phyloP scores from a whole-genome alignment of 139 green algal species.

The Astrephomene gubernaculifera region DNA sequence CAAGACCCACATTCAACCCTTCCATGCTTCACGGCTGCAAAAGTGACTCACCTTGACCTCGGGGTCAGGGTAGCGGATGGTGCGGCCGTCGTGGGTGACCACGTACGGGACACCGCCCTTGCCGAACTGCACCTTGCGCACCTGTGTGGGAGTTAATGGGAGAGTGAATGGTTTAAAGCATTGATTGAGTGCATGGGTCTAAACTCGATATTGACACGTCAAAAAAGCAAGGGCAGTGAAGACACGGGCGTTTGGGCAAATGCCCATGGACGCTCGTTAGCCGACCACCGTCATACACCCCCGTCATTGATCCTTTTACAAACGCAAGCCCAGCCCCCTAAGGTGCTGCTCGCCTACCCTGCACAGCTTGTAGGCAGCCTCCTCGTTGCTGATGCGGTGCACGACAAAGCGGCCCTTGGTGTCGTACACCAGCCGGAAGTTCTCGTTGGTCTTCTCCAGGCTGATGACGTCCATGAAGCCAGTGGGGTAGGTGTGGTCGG shows the following conservation, averaged over 20 bases:
- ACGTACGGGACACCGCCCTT: conserved; percentile 96
- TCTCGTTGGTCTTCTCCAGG: conserved; percentile 96
- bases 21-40: too few relatives aligned
- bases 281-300: too few relatives aligned
- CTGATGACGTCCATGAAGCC: conserved; percentile 99
- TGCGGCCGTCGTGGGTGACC: conserved; percentile 96
- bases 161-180: too few relatives aligned
- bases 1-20: too few relatives aligned
- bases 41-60: conserved; percentile 68
- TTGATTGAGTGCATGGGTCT: too few relatives aligned
- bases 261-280: too few relatives aligned
- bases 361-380: conserved; percentile 99
- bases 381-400: conserved; percentile 96
- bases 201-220: too few relatives aligned
- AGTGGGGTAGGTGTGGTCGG: conserved; percentile 95
- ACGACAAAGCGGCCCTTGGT: conserved; percentile 98
- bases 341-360: conserved; percentile 76
- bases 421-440: conserved; percentile 96
- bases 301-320: too few relatives aligned
- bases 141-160: too few relatives aligned
- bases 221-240: too few relatives aligned
- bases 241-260: too few relatives aligned
- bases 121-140: conserved; percentile 78
- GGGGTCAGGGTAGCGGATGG: conserved; percentile 98
- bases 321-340: too few relatives aligned